Percentiles rank a stretch among this genome's conserved stretches.
These are phyloP conservation scores for Diaporthe citriasiana DNA, from an alignment of 2,329 filamentous ascomycete species.

Conservation along the genomic window DNA sequence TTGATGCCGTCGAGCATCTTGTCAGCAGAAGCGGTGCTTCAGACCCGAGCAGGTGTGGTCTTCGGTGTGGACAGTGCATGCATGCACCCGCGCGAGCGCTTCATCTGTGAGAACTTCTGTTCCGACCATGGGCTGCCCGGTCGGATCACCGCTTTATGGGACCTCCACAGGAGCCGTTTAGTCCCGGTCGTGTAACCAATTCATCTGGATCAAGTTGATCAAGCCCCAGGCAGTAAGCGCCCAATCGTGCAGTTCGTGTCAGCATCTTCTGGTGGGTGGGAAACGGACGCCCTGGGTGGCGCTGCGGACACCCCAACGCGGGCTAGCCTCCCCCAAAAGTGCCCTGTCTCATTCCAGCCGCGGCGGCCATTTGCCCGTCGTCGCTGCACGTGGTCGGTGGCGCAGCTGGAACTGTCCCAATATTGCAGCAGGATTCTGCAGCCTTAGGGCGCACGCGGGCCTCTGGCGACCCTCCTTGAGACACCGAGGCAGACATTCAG, in stretches of 20 bases:
- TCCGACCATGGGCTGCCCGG: background rate
- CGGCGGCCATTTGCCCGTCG: conserved; percentile 18
- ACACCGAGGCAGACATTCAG: conserved; percentile 7
- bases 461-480: conserved; percentile 12
- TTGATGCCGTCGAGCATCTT: conserved; percentile 26
- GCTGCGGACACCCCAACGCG: conserved; percentile 11
- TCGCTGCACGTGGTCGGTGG: conserved; percentile 20
- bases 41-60: background rate
- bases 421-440: conserved; percentile 19
- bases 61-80: background rate
- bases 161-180: background rate
- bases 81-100: background rate
- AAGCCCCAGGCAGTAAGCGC: conserved; percentile 8
- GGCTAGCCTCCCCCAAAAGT: background rate
- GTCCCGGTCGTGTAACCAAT: conserved; percentile 25
- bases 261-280: conserved; percentile 2
- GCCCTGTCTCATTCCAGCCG: conserved; percentile 4
- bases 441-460: conserved; percentile 10
- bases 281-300: conserved; percentile 20
- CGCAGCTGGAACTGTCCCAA: background rate
- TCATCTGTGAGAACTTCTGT: background rate
- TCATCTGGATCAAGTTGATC: conserved; percentile 17
- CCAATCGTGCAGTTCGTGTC: conserved; percentile 13
- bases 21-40: background rate
- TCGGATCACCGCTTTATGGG: conserved; percentile 19